Conservation (phyloP, 805 yeast species). For the Cyberlindnera saturnus region DNA sequence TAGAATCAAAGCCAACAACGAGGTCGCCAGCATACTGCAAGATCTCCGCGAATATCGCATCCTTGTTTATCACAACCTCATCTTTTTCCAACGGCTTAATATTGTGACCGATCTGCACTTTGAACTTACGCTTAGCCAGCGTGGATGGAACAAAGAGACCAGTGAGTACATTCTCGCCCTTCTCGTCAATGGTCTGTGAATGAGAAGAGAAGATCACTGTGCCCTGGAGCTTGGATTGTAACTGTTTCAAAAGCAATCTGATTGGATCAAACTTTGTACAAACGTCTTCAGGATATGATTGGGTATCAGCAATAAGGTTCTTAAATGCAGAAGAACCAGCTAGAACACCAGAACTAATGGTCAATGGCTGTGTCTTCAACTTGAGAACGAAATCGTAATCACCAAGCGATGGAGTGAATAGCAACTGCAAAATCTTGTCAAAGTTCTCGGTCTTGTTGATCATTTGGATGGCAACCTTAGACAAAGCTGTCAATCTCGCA, state of each 20-base stretch:
- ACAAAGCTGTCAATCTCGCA: constrained; percentile 78
- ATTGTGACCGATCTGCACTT: constrained; percentile 73
- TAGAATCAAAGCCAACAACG: constrained; percentile 32
- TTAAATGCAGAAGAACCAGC: constrained; percentile 45
- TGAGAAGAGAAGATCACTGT: constrained; percentile 64
- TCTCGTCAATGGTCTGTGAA: constrained; percentile 44
- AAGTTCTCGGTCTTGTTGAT: constrained; percentile 40
- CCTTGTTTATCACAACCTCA: constrained; percentile 57
- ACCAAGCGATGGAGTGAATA: constrained; percentile 75
- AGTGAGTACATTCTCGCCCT: constrained; percentile 59
- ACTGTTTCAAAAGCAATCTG: constrained; percentile 51
- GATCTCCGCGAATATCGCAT: constrained; percentile 70
- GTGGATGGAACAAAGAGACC: constrained; percentile 76
- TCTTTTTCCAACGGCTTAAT: constrained; percentile 53
- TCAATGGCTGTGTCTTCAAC: constrained; percentile 40
- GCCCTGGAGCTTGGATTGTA: constrained; percentile 58
- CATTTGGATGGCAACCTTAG: constrained; percentile 65
- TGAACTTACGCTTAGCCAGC: constrained; percentile 58
- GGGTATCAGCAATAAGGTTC: constrained; percentile 38
- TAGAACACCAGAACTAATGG: constrained; percentile 49
- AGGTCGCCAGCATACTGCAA: constrained; percentile 63
- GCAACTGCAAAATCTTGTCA: constrained; percentile 38
- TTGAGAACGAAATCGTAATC: constrained; percentile 81
- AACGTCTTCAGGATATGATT: constrained; percentile 32
- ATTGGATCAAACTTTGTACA: constrained; percentile 54